phyloP scores from a whole-genome alignment of 257 asterid species.

The Rubia yunnanensis region DNA sequence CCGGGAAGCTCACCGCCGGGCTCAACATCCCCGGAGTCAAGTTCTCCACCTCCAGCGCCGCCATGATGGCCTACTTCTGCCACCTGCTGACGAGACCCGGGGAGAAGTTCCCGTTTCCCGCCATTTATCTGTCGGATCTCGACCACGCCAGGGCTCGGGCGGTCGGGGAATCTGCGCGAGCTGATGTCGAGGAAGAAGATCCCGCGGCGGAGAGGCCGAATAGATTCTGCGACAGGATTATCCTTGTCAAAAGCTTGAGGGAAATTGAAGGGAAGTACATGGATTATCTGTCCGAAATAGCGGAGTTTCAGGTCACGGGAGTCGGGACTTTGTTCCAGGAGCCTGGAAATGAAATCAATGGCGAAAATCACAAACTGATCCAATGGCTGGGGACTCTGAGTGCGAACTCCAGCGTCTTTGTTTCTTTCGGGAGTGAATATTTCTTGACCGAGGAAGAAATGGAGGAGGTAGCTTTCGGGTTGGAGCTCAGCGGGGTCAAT shows the following conservation, averaged over 20 bases:
- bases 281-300: conserved; percentile 20
- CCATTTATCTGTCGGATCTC: conserved; percentile 7
- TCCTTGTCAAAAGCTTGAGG: conserved; percentile 26
- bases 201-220: conserved; percentile 9
- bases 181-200: conserved; percentile 15
- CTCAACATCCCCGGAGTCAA: conserved; percentile 19
- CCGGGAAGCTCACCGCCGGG: conserved; percentile 14
- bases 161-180: conserved; percentile 9
- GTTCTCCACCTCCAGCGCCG: conserved; percentile 29
- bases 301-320: conserved; percentile 13
- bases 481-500: conserved; percentile 39
- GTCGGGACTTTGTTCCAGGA: conserved; percentile 23
- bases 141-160: conserved; percentile 16
- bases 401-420: conserved; percentile 29
- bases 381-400: conserved; percentile 36
- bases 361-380: conserved; percentile 17
- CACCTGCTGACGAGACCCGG: conserved; percentile 9
- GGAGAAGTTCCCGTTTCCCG: conserved; percentile 27
- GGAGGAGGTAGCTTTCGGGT: conserved; percentile 35
- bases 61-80: conserved; percentile 16
- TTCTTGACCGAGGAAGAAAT: conserved; percentile 34
- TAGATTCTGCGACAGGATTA: background rate
- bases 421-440: conserved; percentile 52
- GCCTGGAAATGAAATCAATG: background rate
- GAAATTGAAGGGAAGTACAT: conserved; percentile 41